A percentile compares a stretch with the other conserved stretches of the same genome.
Conservation (phyloP, 148 eudicot genomes). For the Rhododendron griersonianum region DNA sequence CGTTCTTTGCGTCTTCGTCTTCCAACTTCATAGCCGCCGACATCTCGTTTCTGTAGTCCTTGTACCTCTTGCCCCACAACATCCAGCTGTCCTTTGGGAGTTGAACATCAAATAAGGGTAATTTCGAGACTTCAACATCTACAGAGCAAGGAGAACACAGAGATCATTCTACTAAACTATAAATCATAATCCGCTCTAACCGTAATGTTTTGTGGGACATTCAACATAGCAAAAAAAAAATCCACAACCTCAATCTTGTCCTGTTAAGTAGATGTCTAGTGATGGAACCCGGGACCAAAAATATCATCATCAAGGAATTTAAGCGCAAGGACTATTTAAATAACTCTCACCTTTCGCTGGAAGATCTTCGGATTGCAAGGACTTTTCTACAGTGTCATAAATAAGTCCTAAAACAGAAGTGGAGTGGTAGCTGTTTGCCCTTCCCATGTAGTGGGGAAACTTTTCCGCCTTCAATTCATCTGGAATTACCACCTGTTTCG, state of each 20-base stretch:
- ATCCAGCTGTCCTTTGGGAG: conserved; percentile 21
- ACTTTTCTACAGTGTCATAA: conserved; percentile 27
- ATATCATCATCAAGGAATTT: neutral
- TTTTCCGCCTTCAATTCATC: conserved; percentile 19
- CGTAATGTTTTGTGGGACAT: neutral
- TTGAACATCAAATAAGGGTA: conserved; percentile 38
- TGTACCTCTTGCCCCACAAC: conserved; percentile 38
- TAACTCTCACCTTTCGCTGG: conserved; percentile 30
- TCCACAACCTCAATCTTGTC: neutral
- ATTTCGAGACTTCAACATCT: conserved; percentile 38
- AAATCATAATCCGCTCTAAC: neutral
- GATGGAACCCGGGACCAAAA: neutral
- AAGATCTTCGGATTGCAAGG: conserved; percentile 5
- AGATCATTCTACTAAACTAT: neutral
- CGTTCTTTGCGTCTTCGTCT: conserved; percentile 21
- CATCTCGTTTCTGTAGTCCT: conserved; percentile 47
- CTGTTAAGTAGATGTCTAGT: neutral
- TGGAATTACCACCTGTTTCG: conserved; percentile 47
- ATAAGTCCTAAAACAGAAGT: conserved; percentile 55
- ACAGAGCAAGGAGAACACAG: conserved; percentile 5
- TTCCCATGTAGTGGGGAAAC: conserved; percentile 62
- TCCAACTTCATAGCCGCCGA: conserved; percentile 9
- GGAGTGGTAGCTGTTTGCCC: conserved; percentile 30
- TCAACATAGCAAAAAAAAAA: no score
- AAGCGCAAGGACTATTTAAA: neutral